Evolutionary conservation across 2,329 filamentous ascomycete genomes (phyloP).

Genomic region (Onygenales sp.): DNA sequence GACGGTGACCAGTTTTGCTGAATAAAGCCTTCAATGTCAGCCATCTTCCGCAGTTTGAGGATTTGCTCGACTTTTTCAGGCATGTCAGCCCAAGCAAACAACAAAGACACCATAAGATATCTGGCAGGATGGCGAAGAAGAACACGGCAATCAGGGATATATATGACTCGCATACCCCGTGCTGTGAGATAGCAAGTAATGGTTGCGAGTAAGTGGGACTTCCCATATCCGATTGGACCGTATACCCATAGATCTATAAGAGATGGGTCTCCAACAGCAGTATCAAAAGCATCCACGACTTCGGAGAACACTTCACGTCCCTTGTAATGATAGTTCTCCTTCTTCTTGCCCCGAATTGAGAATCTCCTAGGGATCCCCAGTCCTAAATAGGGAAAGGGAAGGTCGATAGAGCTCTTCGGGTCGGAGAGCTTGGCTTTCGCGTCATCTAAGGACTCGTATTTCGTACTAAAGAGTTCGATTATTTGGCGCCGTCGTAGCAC

Average conservation of each 20-base stretch:
- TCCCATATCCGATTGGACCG: too few species aligned
- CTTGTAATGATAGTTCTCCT: neutral
- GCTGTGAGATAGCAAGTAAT: too few species aligned
- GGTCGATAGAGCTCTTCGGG: neutral
- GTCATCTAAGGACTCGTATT: neutral
- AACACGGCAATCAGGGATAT: too few species aligned
- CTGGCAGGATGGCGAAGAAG: too few species aligned
- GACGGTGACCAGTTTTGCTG: neutral
- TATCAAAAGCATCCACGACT: neutral
- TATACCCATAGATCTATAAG: neutral
- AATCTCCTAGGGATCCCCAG: neutral
- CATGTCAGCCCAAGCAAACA: too few species aligned
- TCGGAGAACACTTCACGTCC: neutral
- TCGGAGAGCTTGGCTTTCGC: neutral
- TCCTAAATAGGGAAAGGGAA: neutral
- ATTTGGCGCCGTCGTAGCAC: too few species aligned
- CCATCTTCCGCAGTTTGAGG: neutral
- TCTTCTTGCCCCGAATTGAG: neutral
- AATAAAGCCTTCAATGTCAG: neutral
- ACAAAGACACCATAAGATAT: too few species aligned
- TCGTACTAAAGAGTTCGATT: neutral
- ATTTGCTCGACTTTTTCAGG: too few species aligned
- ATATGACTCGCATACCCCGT: too few species aligned
- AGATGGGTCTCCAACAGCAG: neutral
- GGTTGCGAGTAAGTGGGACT: too few species aligned